A percentile compares a stretch with the other conserved stretches of the same genome.
Conservation (phyloP, 371 early-diverging fungal species). For the Basidiobolus meristosporus region DNA sequence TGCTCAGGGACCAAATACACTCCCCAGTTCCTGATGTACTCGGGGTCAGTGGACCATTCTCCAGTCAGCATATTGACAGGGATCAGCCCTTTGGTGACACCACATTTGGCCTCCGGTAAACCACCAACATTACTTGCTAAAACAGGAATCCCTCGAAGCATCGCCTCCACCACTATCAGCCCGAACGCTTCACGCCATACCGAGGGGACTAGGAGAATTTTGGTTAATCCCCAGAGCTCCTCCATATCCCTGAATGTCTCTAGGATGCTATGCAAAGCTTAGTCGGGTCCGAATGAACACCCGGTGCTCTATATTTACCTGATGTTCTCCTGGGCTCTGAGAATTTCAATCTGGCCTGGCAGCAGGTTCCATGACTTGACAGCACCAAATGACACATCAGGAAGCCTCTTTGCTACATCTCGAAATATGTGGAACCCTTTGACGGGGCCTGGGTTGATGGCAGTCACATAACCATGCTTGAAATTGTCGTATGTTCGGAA, state of each 20-base stretch:
- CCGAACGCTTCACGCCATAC: conserved; percentile 2
- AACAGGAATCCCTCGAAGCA: conserved; percentile 1
- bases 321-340: no score
- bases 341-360: neutral
- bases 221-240: neutral
- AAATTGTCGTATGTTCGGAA: neutral
- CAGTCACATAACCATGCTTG: neutral
- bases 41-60: neutral
- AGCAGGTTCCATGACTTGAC: conserved; percentile 1
- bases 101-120: conserved; percentile 2
- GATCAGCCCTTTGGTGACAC: neutral
- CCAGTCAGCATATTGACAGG: neutral
- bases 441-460: neutral
- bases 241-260: neutral
- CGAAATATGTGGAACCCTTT: conserved; percentile 1
- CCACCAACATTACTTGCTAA: conserved; percentile 1
- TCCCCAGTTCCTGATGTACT: neutral
- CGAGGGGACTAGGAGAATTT: neutral
- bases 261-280: no score
- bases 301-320: no score
- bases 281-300: no score
- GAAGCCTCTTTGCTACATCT: neutral
- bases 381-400: neutral
- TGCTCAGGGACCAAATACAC: neutral
- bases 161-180: conserved; percentile 1